Evolutionary conservation across 2,329 filamentous ascomycete genomes (phyloP).

Genomic region (Coniochaeta ligniaria): DNA sequence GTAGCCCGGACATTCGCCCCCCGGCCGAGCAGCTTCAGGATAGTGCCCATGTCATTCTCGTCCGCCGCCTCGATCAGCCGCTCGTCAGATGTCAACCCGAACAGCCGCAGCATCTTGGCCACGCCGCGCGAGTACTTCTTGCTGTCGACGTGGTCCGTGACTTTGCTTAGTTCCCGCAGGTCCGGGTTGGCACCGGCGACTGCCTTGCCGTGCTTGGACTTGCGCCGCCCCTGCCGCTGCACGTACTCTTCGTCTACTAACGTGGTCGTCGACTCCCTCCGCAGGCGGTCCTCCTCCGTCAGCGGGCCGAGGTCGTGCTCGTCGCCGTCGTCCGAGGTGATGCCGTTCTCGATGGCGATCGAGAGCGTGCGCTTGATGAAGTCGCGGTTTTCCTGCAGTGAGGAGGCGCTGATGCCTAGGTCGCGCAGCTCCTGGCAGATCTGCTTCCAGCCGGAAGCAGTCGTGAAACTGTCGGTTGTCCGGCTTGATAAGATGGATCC

Average conservation of each 20-base stretch:
- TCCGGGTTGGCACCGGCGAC: conserved; percentile 15
- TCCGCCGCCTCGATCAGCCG: conserved; percentile 20
- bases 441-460: conserved; percentile 15
- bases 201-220: conserved; percentile 6
- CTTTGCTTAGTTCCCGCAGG: conserved; percentile 15
- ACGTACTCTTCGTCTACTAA: conserved; percentile 15
- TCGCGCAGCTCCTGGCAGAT: conserved; percentile 18
- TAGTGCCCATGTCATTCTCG: conserved; percentile 16
- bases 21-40: conserved; percentile 16
- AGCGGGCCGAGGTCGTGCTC: conserved; percentile 10
- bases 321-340: conserved; percentile 9
- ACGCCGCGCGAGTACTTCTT: conserved; percentile 1
- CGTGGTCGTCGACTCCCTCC: conserved; percentile 1
- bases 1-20: conserved; percentile 19
- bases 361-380: conserved; percentile 19
- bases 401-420: conserved; percentile 14
- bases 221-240: conserved; percentile 6
- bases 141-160: conserved; percentile 5
- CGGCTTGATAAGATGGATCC: conserved; percentile 14
- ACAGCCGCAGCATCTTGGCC: conserved; percentile 14
- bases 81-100: conserved; percentile 16
- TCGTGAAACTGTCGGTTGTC: conserved; percentile 14
- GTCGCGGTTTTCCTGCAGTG: conserved; percentile 16
- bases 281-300: neutral
- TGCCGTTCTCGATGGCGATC: conserved; percentile 13